Conservation (phyloP, 2,329 filamentous ascomycete genomes). For the Hortaea werneckii region DNA sequence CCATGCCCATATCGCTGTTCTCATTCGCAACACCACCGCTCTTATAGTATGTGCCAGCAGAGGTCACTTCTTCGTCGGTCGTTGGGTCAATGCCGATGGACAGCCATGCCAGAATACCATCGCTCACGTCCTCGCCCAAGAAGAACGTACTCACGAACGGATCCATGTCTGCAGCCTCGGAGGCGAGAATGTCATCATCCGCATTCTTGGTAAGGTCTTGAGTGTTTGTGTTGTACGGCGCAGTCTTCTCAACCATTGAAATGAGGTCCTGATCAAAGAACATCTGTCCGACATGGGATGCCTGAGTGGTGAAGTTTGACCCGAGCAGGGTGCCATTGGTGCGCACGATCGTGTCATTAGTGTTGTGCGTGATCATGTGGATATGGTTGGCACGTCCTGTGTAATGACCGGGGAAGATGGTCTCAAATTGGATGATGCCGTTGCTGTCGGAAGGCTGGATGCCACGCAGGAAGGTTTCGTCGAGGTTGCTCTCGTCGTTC, state of each 20-base stretch:
- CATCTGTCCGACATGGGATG: conserved; percentile 53
- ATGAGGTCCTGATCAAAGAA: conserved; percentile 55
- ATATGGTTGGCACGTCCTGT: conserved; percentile 33
- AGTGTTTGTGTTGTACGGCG: conserved; percentile 37
- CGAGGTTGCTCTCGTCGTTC: conserved; percentile 5
- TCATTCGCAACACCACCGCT: conserved; percentile 14
- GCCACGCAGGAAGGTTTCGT: conserved; percentile 30
- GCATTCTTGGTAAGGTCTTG: conserved; percentile 39
- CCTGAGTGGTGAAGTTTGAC: conserved; percentile 21
- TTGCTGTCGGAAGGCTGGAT: conserved; percentile 31
- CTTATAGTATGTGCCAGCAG: conserved; percentile 12
- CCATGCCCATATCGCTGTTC: conserved; percentile 7
- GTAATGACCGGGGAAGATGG: conserved; percentile 31
- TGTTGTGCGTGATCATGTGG: conserved; percentile 25
- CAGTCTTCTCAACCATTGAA: conserved; percentile 37
- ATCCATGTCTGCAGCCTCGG: conserved; percentile 41
- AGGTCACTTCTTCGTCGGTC: conserved; percentile 11
- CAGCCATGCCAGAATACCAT: conserved; percentile 47
- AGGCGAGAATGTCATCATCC: conserved; percentile 39
- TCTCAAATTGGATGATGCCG: conserved; percentile 34
- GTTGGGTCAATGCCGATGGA: conserved; percentile 39
- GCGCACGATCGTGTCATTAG: conserved; percentile 19
- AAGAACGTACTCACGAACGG: conserved; percentile 49
- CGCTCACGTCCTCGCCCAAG: conserved; percentile 42
- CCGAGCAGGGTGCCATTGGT: conserved; percentile 25